These are phyloP conservation scores for Colletotrichum sp. DNA, from an alignment of 2,329 filamentous ascomycete species.

Conservation along the genomic window DNA sequence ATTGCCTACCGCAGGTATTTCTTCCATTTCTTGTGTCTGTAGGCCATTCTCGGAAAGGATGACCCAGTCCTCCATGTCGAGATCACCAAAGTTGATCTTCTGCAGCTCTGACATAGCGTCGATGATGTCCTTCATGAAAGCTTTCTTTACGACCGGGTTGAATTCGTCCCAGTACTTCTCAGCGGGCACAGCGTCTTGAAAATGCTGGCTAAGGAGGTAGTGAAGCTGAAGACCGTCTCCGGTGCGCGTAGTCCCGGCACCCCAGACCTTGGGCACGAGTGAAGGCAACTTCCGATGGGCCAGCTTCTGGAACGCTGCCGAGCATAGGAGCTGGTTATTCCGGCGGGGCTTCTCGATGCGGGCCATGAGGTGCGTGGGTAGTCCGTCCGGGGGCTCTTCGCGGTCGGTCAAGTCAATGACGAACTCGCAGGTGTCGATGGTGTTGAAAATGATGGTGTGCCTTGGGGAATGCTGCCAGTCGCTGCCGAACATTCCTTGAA, in stretches of 20 bases:
- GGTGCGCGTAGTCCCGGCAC: not conserved
- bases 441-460: not conserved
- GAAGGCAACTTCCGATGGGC: not conserved
- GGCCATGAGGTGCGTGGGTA: not conserved
- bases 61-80: not conserved
- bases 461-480: not conserved
- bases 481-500: not conserved
- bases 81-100: not conserved
- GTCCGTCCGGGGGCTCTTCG: not conserved
- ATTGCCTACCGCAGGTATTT: not conserved
- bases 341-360: not conserved
- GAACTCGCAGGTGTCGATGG: not conserved
- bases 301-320: not conserved
- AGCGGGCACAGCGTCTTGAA: not conserved
- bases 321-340: not conserved
- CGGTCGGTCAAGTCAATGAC: not conserved
- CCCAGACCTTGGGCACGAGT: conserved; percentile 2
- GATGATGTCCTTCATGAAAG: not conserved
- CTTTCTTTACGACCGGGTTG: not conserved
- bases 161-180: not conserved
- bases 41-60: not conserved
- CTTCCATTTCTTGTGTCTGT: not conserved
- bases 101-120: not conserved
- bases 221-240: not conserved
- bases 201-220: conserved; percentile 6